These are phyloP conservation scores for Ophiostoma australiae DNA, from an alignment of 2,329 filamentous ascomycete species.

Conservation along the genomic window DNA sequence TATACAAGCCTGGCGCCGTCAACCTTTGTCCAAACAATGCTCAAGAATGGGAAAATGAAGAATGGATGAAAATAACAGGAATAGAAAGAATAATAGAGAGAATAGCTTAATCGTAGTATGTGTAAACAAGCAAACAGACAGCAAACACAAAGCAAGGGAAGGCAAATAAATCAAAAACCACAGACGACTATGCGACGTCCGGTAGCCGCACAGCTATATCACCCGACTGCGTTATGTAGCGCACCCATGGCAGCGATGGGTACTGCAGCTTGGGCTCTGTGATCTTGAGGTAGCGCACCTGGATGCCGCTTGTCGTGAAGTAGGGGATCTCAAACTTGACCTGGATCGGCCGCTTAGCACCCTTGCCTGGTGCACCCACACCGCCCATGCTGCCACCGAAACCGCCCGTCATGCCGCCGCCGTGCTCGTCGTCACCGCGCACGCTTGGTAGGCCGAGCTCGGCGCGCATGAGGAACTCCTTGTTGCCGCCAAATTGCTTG, in stretches of 20 bases:
- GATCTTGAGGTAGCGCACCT: conserved; percentile 97
- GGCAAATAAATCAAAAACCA: neutral
- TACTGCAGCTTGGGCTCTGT: conserved; percentile 93
- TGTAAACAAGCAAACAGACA: neutral
- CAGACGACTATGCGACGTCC: conserved; percentile 62
- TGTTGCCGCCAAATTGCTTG: conserved; percentile 97
- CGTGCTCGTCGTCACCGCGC: conserved; percentile 89
- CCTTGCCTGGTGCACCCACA: conserved; percentile 70
- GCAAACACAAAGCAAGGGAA: neutral
- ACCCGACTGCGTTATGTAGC: conserved; percentile 97
- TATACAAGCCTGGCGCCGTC: neutral
- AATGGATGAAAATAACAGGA: neutral
- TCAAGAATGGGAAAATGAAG: neutral
- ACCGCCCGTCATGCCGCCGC: conserved; percentile 94
- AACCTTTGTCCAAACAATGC: conserved; percentile 12
- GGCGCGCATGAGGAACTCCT: conserved; percentile 97
- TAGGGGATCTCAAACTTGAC: conserved; percentile 99
- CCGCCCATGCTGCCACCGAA: conserved; percentile 97
- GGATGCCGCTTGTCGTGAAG: conserved; percentile 98
- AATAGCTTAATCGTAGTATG: conserved; percentile 2
- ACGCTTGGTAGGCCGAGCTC: conserved; percentile 92
- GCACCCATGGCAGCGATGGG: conserved; percentile 91
- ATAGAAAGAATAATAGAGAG: neutral
- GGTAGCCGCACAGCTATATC: conserved; percentile 93
- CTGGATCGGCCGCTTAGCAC: conserved; percentile 87